These are phyloP conservation scores for Globisporangium barbulae DNA, from an alignment of 352 stramenopile genomes.

Conservation along the genomic window DNA sequence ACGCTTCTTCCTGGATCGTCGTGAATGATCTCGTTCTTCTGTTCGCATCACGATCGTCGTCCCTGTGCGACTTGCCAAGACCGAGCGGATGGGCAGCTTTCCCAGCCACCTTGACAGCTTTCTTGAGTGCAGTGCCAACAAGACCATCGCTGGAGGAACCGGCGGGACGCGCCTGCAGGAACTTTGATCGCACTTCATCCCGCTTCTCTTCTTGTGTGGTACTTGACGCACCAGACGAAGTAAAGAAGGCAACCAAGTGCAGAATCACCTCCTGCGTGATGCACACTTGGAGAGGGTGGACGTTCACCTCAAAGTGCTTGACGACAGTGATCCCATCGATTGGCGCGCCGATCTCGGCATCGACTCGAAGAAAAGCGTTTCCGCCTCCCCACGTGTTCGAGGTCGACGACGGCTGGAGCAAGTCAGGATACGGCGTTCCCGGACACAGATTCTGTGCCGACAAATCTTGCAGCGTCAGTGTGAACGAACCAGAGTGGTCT, in stretches of 20 bases:
- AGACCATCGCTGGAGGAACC: conserved; percentile 29
- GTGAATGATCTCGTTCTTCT: conserved; percentile 13
- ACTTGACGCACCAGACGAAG: conserved; percentile 20
- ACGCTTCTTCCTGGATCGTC: conserved; percentile 36
- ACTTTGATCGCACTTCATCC: conserved; percentile 62
- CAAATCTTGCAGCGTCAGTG: conserved; percentile 55
- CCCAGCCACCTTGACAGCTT: conserved; percentile 54
- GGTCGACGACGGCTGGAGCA: conserved; percentile 45
- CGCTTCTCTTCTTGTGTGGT: conserved; percentile 47
- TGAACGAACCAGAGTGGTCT: conserved; percentile 61
- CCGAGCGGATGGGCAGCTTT: conserved; percentile 58
- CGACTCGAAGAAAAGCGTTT: conserved; percentile 67
- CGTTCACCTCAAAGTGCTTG: conserved; percentile 84
- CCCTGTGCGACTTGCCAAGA: conserved; percentile 29
- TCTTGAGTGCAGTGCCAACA: conserved; percentile 50
- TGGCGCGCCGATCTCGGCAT: conserved; percentile 68
- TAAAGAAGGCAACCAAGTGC: conserved; percentile 63
- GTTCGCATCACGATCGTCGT: conserved; percentile 3
- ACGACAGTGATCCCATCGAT: conserved; percentile 57
- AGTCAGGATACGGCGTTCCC: conserved; percentile 65
- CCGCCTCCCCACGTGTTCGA: conserved; percentile 51
- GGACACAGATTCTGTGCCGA: conserved; percentile 66
- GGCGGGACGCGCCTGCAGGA: conserved; percentile 33
- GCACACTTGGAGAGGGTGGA: conserved; percentile 83
- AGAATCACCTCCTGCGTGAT: conserved; percentile 78